Conservation (phyloP, 2,329 filamentous ascomycete genomes). For the Exophiala bonariae region DNA sequence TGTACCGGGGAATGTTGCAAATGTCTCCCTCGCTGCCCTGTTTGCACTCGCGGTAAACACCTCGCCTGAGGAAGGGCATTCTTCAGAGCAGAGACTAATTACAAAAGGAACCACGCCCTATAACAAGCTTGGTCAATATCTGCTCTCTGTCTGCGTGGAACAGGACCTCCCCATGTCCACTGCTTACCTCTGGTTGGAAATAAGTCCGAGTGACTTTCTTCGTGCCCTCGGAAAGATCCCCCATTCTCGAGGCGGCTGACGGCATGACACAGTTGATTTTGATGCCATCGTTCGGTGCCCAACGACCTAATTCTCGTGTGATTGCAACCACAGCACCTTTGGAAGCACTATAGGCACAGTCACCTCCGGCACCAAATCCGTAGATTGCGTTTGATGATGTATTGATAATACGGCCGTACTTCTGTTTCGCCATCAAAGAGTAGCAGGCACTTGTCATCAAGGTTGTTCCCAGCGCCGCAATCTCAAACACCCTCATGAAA, state of each 20-base stretch:
- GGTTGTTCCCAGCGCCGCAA: constrained; percentile 9
- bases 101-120: constrained; percentile 14
- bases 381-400: constrained; percentile 26
- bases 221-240: constrained; percentile 14
- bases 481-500: constrained; percentile 16
- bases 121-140: neutral
- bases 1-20: constrained; percentile 14
- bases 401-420: constrained; percentile 14
- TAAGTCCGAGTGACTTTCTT: constrained; percentile 13
- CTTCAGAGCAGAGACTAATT: constrained; percentile 10
- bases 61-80: constrained; percentile 14
- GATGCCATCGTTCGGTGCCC: constrained; percentile 13
- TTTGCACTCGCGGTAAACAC: constrained; percentile 12
- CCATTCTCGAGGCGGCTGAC: constrained; percentile 15
- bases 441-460: constrained; percentile 14
- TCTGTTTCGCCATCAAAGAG: constrained; percentile 14
- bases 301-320: constrained; percentile 71
- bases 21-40: constrained; percentile 11
- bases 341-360: constrained; percentile 78
- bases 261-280: constrained; percentile 18
- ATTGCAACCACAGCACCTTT: constrained; percentile 90
- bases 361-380: constrained; percentile 20
- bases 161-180: too few relatives aligned
- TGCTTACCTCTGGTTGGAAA: constrained; percentile 12
- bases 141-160: too few relatives aligned